Evolutionary conservation across 192 early-diverging fungal genomes (phyloP), one percentile per base, ranked within the genome.

Genomic region (Borealophlyctis nickersoniae): DNA sequence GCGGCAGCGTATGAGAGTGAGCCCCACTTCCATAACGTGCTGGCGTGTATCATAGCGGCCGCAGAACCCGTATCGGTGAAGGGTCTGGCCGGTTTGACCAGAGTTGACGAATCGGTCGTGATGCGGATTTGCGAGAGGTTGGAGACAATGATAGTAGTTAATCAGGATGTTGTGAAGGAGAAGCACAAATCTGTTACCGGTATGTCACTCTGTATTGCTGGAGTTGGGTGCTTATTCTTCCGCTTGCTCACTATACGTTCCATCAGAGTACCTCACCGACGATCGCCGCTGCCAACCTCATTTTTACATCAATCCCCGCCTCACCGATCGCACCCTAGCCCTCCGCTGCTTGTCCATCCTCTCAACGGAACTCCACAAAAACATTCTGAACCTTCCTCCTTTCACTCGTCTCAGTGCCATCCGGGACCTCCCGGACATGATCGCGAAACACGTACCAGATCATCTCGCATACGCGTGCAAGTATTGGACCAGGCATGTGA

Each of bases 81-180:
- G 39, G 7, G 39, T 19, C 7, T 45, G 9, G 39, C 9, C 19
- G 39, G 19, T 13, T 45, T 45, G 39, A 45, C 19, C 9, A 45
- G 39, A 13, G 19, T 45, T 19, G 39, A 45, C 39, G 39, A 45
- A 45, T 13, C 39, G 39, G 39, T 13, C 19, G 39, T 45, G 19
- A 45, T 45, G 39, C 39, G 39, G 19, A 45, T 45, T 45, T 45
- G 39, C 19, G 39, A 45, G 19, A 7, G 39, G 39, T 45, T 45
- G 39, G 39, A 45, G 19, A 45, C 39, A 19, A 45, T 45, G 39
- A 45, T 45, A 13, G 39, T 13, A 13, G 39, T 45, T 45, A 19
- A 45, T 45, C 39, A 45, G 39, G 39, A 45, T 45, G 39, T 45
- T 45, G 39, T 45, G 39, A 45, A 45, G 39, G 39, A 45, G 19